Base-by-base conservation (phyloP, 2,329 filamentous ascomycete genomes). In the Diaporthe nobilis region DNA sequence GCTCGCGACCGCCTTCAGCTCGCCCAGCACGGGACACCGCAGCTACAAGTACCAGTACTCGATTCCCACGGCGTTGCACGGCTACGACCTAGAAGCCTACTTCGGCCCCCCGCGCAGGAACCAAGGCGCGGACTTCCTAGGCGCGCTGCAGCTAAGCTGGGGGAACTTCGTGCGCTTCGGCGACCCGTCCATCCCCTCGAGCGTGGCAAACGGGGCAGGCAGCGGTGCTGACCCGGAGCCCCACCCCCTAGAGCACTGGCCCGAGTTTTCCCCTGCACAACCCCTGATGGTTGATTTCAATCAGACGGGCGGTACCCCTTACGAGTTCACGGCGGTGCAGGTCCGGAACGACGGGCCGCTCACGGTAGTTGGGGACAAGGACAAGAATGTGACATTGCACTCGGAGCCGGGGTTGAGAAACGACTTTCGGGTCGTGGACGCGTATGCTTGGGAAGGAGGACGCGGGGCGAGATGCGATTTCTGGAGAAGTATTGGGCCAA, bases 41-140 rank as follows among this genome's bases (percentile, higher is more conserved):
- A 51, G 78, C 37, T 88, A 83, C 82, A 86, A 86, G 74, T 88
- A 88, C 75, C 86, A 88, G 75, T 87, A 84, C 78, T 84, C 82
- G 1, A 81, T 85, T 1, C 81, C 82, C 0, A 81, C 82, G 31
- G 80, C 83, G 0, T 74, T 80, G 12, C 85, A 87, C 71, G 83
- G 81, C 8, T 76, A 76, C 5, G 85, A 86, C 72, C 85, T 85
- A 51, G 81, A 83, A 9, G 47, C 58, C 47, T 80, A 79, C 49
- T 53, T 47, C 78, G 75, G 42, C 55, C 31, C 61, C 58, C 8
- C 70, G 61, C 7, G 17, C 51, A 39, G 71, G 61, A 42, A 76
- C 74, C 39, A 73, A 73, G 74, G 78, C 31, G 2, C 31, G 10
- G 55, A 37, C 20, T 37, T 58, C 31, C 17, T 58, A 7, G 31